These are phyloP conservation scores for Trypanosoma boissoni DNA, from an alignment of 208 protist species.

Conservation along the genomic window DNA sequence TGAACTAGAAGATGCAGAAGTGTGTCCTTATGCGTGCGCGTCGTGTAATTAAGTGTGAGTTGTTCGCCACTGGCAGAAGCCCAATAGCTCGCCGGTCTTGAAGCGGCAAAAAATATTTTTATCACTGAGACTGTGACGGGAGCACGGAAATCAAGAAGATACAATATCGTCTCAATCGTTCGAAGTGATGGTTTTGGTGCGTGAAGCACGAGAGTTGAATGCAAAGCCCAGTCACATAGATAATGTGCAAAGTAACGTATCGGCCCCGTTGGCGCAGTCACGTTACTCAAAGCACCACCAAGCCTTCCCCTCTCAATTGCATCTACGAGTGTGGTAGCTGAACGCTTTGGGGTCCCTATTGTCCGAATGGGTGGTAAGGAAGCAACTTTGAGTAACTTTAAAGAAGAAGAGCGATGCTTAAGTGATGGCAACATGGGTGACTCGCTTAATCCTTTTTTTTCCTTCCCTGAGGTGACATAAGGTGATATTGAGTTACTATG, in stretches of 20 bases:
- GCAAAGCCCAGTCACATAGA: slow-evolving; percentile 73
- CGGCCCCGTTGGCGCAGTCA: not conserved
- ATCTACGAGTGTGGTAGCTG: not conserved
- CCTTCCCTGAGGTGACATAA: no score
- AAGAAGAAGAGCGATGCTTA: no score
- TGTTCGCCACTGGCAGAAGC: slow-evolving; percentile 19
- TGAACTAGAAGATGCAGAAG: slow-evolving; percentile 78
- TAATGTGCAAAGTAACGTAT: slow-evolving; percentile 28
- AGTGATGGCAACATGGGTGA: no score
- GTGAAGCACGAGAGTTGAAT: slow-evolving; percentile 54
- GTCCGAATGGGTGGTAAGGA: no score
- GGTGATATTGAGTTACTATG: no score
- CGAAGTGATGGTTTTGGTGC: slow-evolving; percentile 57
- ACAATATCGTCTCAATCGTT: slow-evolving; percentile 59
- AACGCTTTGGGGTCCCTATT: no score
- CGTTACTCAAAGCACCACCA: no score
- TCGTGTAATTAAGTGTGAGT: slow-evolving; percentile 39
- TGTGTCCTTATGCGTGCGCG: slow-evolving; percentile 48
- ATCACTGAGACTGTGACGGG: slow-evolving; percentile 62
- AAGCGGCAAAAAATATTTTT: slow-evolving; percentile 65
- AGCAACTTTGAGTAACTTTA: no score
- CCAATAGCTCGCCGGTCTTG: slow-evolving; percentile 27
- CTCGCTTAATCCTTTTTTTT: no score
- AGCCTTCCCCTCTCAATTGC: no score
- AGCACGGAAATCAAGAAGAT: slow-evolving; percentile 57